phyloP scores from a whole-genome alignment of 352 stramenopile species.

The Phytopythium aichiense region DNA sequence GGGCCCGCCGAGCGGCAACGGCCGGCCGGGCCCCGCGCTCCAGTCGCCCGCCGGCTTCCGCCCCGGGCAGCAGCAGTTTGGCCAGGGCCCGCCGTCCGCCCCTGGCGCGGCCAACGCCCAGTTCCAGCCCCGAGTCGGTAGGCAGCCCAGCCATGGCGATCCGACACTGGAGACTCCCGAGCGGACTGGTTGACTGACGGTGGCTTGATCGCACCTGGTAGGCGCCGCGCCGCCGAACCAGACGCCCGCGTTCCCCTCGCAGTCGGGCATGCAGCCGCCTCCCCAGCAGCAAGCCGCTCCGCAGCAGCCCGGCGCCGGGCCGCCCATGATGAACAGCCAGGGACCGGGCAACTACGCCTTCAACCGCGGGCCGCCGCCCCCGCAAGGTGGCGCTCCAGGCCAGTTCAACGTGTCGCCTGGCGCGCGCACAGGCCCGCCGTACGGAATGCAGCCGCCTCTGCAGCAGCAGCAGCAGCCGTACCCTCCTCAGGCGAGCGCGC shows the following conservation, averaged over 20 bases:
- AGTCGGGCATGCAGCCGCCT: slow-evolving; percentile 26
- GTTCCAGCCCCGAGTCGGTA: slow-evolving; percentile 18
- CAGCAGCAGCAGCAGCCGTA: slow-evolving; percentile 12
- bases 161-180: background rate
- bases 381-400: slow-evolving; percentile 1
- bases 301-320: background rate
- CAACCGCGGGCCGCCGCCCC: slow-evolving; percentile 19
- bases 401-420: slow-evolving; percentile 2
- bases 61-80: slow-evolving; percentile 20
- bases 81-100: slow-evolving; percentile 19
- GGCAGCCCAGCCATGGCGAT: no score
- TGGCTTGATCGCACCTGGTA: background rate
- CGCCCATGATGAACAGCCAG: slow-evolving; percentile 7
- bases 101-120: slow-evolving; percentile 29
- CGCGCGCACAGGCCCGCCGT: slow-evolving; percentile 8
- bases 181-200: background rate
- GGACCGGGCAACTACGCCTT: background rate
- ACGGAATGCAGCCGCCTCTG: slow-evolving; percentile 11
- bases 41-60: slow-evolving; percentile 6
- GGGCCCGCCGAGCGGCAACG: slow-evolving; percentile 15
- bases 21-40: slow-evolving; percentile 6
- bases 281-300: background rate
- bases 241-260: slow-evolving; percentile 14
- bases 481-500: slow-evolving; percentile 17
- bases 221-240: slow-evolving; percentile 17